Conservation (phyloP, 1,284 basidiomycete genomes). For the Hypsizygus ulmarius region DNA sequence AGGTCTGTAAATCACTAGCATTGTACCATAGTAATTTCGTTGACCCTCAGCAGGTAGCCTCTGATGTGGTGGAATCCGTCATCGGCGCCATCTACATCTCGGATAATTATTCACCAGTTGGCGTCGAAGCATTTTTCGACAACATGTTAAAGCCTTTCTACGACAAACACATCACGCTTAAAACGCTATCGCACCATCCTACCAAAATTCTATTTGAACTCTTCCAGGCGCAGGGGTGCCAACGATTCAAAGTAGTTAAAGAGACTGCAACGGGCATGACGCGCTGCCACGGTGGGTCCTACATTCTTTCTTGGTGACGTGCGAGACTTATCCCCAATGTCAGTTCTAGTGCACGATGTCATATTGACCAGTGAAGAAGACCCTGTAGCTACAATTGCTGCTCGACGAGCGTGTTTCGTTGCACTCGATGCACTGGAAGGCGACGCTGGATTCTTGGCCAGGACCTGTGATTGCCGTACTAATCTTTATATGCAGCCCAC, state of each 20-base stretch:
- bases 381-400: constrained; percentile 46
- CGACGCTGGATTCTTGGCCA: constrained; percentile 57
- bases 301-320: too few relatives aligned
- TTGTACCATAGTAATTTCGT: neutral
- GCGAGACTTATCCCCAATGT: too few relatives aligned
- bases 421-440: constrained; percentile 67
- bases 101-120: constrained; percentile 61
- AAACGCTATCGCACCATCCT: constrained; percentile 70
- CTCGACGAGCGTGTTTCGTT: constrained; percentile 53
- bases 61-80: constrained; percentile 75
- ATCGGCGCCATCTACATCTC: constrained; percentile 74
- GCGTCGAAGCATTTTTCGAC: constrained; percentile 62
- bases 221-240: constrained; percentile 67
- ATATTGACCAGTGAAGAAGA: constrained; percentile 60
- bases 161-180: constrained; percentile 64
- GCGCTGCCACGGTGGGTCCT: constrained; percentile 49
- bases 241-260: constrained; percentile 55
- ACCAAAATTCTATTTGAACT: constrained; percentile 70
- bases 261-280: constrained; percentile 32
- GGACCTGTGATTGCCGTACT: constrained; percentile 62
- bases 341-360: constrained; percentile 66
- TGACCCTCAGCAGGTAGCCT: constrained; percentile 49
- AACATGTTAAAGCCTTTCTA: constrained; percentile 71
- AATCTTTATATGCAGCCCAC: constrained; percentile 31
- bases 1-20: constrained; percentile 41